Percentiles rank a stretch among this genome's conserved stretches.
These are phyloP conservation scores for Aspergillus eucalypticola DNA, from an alignment of 2,329 filamentous ascomycete genomes.

Conservation along the genomic window DNA sequence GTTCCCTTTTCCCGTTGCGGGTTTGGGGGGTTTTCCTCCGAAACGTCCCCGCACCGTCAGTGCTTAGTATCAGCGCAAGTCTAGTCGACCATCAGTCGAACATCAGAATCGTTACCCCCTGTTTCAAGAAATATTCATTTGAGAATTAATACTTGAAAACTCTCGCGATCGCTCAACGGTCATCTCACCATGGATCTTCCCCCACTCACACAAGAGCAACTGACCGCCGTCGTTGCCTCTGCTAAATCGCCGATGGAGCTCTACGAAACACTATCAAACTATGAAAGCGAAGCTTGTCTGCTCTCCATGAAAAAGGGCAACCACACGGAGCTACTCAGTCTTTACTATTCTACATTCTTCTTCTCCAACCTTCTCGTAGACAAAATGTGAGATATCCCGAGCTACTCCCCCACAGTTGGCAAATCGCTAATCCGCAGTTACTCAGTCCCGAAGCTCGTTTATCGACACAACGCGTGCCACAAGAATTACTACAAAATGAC, in stretches of 20 bases:
- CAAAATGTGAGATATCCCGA: slow-evolving; percentile 36
- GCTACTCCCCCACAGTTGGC: neutral
- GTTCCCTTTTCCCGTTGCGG: neutral
- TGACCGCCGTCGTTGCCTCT: slow-evolving; percentile 31
- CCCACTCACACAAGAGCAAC: slow-evolving; percentile 32
- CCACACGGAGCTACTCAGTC: slow-evolving; percentile 33
- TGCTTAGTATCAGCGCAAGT: neutral
- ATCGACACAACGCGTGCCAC: slow-evolving; percentile 39
- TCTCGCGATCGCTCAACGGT: too few relatives aligned
- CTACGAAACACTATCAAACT: slow-evolving; percentile 36
- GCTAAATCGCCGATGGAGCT: slow-evolving; percentile 36
- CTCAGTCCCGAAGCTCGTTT: slow-evolving; percentile 43
- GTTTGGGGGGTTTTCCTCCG: slow-evolving; percentile 30
- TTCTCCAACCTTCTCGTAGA: slow-evolving; percentile 43
- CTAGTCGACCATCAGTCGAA: neutral
- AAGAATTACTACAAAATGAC: slow-evolving; percentile 30
- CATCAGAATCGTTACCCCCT: too few relatives aligned
- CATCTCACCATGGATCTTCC: slow-evolving; percentile 30
- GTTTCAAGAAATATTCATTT: too few relatives aligned
- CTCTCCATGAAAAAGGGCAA: slow-evolving; percentile 25
- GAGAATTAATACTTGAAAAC: too few relatives aligned
- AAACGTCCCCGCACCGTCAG: slow-evolving; percentile 33
- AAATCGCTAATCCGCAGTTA: slow-evolving; percentile 7
- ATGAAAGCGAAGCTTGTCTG: slow-evolving; percentile 39
- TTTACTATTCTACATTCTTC: slow-evolving; percentile 43